Base-by-base conservation (phyloP, 805 yeast genomes). In the Monosporozyma unispora region DNA sequence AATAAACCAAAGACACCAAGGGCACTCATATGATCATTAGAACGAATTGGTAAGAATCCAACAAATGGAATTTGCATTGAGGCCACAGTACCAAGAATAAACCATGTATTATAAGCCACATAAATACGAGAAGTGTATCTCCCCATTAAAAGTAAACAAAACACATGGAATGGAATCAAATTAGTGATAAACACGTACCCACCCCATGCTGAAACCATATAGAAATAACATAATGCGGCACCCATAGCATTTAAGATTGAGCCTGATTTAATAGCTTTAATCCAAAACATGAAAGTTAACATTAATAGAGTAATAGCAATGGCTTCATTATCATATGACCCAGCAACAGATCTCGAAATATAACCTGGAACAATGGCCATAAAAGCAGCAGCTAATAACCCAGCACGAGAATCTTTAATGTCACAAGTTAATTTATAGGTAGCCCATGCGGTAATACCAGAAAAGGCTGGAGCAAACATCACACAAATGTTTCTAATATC, bases 171-270 rank as follows among this genome's bases (percentile, higher is more conserved):
- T 44, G 99, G 99, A 60, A 93, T 88, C 75, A 95, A 81, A 72
- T 93, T 93, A 52, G 99, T 93, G 70, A 93, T 95, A 75, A 93
- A 93, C 47, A 95, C 99, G 66, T 93, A 93, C 25, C 99, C 99
- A 74, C 99, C 99, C 97, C 99, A 90, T 11, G 99, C 99, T 45
- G 95, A 82, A 47, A 93, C 99, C 99, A 93, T 93, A 76, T 93
- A 93, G 70, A 95, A 93, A 73, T 95, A 93, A 60, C 82, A 84
- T 31, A 88, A 65, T 1, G 99, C 95, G 27, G 97, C 81, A 58
- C 84, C 71, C 2, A 91, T 74, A 10, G 88, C 93, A 74, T 82
- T 87, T 56, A 87, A 76, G 16, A 90, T 81, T 1, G 96, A 87
- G 44, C 99, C 99, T 38, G 84, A 74, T 68, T 91, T 91, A 68